Conservation (phyloP, 108 stramenopile genomes). For the Poteriospumella lacustris region DNA sequence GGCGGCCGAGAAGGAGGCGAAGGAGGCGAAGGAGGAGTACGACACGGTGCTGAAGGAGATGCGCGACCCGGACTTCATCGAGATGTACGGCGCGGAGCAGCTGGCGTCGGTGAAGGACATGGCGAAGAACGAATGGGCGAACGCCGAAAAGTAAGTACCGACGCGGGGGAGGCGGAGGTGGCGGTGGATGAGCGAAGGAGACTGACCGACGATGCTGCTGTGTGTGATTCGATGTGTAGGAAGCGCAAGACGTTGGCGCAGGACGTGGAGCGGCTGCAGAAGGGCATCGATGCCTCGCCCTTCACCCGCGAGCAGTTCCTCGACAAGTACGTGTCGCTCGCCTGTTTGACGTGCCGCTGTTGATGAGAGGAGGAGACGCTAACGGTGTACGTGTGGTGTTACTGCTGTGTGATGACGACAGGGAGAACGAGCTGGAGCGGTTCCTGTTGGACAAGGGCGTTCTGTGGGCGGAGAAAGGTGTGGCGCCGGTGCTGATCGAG, state of each 20-base stretch:
- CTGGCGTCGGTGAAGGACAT: background rate
- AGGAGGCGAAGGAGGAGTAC: constrained; percentile 7
- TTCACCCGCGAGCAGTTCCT: constrained; percentile 10
- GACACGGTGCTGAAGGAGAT: constrained; percentile 11
- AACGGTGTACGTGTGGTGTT: too few relatives aligned
- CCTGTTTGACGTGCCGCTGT: too few relatives aligned
- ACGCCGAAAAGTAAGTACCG: background rate
- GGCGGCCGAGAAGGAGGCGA: background rate
- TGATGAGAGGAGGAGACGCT: too few relatives aligned
- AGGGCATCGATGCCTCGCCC: background rate
- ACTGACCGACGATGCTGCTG: too few relatives aligned
- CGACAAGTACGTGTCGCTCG: background rate
- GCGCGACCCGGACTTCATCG: background rate
- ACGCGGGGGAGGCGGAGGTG: too few relatives aligned
- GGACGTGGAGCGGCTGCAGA: constrained; percentile 11
- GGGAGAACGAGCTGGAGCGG: background rate
- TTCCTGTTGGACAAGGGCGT: background rate
- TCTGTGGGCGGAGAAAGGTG: background rate
- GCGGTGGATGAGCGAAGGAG: too few relatives aligned
- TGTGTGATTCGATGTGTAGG: too few relatives aligned
- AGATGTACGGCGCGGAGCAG: background rate
- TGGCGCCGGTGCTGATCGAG: background rate
- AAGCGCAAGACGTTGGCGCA: background rate
- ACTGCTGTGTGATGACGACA: background rate
- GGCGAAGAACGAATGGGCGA: background rate